Evolutionary conservation across 495 filamentous ascomycete species (phyloP).

Genomic region (Xylaria bambusicola): DNA sequence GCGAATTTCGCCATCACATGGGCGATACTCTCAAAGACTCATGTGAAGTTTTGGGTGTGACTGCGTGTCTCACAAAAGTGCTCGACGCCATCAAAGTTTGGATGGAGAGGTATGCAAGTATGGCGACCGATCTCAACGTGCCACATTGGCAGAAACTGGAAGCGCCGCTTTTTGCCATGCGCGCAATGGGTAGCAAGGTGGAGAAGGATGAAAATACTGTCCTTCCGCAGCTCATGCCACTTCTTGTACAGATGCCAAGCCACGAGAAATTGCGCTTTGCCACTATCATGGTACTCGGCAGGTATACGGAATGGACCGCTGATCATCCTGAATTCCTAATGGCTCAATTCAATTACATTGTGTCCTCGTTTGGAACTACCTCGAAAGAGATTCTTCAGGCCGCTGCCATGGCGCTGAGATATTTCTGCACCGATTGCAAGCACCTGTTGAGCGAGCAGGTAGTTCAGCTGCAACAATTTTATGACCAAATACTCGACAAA

Average conservation of each 20-base stretch:
- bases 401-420: conserved; percentile 91
- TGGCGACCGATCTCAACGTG: conserved; percentile 72
- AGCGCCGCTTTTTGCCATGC: conserved; percentile 90
- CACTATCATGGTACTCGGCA: conserved; percentile 91
- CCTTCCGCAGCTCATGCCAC: conserved; percentile 83
- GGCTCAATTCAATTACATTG: conserved; percentile 90
- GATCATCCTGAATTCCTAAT: conserved; percentile 89
- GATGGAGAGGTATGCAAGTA: conserved; percentile 77
- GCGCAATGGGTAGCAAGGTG: conserved; percentile 98
- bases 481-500: conserved; percentile 80
- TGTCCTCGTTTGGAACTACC: conserved; percentile 80
- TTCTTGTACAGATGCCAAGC: conserved; percentile 89
- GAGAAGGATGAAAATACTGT: conserved; percentile 82
- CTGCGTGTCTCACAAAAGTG: conserved; percentile 86
- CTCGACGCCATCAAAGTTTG: conserved; percentile 81
- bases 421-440: conserved; percentile 93
- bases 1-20: conserved; percentile 95
- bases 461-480: conserved; percentile 84
- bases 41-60: conserved; percentile 90
- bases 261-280: conserved; percentile 97
- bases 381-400: conserved; percentile 88
- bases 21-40: conserved; percentile 97
- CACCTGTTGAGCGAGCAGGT: conserved; percentile 79
- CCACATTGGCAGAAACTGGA: conserved; percentile 96
- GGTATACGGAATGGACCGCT: conserved; percentile 98